These are phyloP conservation scores for Blastobotrys chiropterorum DNA, from an alignment of 805 yeast species.

Conservation along the genomic window DNA sequence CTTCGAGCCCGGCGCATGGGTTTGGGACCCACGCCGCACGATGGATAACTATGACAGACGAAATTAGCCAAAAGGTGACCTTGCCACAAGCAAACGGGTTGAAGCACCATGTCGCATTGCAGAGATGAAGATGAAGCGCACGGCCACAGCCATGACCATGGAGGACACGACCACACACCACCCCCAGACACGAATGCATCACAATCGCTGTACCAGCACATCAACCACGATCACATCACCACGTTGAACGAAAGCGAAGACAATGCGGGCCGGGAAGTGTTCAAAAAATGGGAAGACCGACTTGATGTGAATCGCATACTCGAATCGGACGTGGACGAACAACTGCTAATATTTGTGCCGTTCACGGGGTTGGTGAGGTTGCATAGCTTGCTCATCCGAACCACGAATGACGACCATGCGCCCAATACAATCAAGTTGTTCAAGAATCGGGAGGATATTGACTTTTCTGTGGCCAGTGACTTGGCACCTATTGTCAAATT, in stretches of 20 bases:
- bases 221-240: slow-evolving; percentile 53
- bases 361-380: slow-evolving; percentile 71
- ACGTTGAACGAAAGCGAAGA: slow-evolving; percentile 58
- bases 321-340: slow-evolving; percentile 75
- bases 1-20: no score
- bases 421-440: slow-evolving; percentile 65
- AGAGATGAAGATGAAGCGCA: slow-evolving; percentile 8
- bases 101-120: slow-evolving; percentile 1
- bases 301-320: slow-evolving; percentile 41
- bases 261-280: slow-evolving; percentile 44
- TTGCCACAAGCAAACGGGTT: no score
- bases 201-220: slow-evolving; percentile 45
- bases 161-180: slow-evolving; percentile 44
- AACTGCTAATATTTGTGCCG: slow-evolving; percentile 70
- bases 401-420: slow-evolving; percentile 56
- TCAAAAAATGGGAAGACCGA: slow-evolving; percentile 47
- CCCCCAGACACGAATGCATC: slow-evolving; percentile 68
- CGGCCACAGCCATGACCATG: slow-evolving; percentile 33
- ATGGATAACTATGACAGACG: no score
- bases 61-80: no score
- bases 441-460: slow-evolving; percentile 65
- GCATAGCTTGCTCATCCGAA: slow-evolving; percentile 64
- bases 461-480: slow-evolving; percentile 56
- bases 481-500: slow-evolving; percentile 45
- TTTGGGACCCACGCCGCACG: no score